Evolutionary conservation across 257 asterid species (phyloP).

Genomic region (Solanum tarijense): DNA sequence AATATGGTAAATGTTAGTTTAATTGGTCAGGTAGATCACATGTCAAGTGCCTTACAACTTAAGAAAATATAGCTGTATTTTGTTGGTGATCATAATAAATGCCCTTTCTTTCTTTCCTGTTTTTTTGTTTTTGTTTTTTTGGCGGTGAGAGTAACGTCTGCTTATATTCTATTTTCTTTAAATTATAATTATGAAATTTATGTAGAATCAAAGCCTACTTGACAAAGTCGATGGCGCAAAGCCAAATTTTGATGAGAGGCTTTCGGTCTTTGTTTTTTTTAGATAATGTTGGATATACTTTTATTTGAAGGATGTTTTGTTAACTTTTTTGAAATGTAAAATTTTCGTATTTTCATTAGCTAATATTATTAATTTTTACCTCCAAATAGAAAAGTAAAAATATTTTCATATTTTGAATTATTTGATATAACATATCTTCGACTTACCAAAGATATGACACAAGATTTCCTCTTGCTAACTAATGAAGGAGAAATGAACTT

Average conservation of each 20-base stretch:
- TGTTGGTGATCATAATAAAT: background rate
- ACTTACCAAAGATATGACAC: too few species aligned
- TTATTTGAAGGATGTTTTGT: background rate
- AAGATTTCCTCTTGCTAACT: background rate
- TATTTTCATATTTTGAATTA: too few species aligned
- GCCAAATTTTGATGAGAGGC: background rate
- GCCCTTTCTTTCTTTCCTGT: background rate
- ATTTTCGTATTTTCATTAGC: background rate
- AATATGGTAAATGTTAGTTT: background rate
- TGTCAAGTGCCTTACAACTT: background rate
- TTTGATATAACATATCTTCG: too few species aligned
- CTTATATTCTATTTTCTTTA: too few species aligned
- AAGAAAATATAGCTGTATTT: constrained; percentile 8
- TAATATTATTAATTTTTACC: too few species aligned
- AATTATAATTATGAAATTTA: background rate
- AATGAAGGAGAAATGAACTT: background rate
- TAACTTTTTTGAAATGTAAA: too few species aligned
- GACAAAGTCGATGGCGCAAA: background rate
- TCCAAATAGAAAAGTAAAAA: too few species aligned
- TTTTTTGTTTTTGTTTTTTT: too few species aligned
- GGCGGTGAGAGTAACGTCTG: background rate
- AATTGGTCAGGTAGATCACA: constrained; percentile 8
- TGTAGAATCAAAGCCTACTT: background rate
- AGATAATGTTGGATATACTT: too few species aligned
- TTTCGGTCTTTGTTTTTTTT: too few species aligned